Base-by-base conservation (phyloP, 176 grass and related monocot genomes). In the Aegilops bicornis region DNA sequence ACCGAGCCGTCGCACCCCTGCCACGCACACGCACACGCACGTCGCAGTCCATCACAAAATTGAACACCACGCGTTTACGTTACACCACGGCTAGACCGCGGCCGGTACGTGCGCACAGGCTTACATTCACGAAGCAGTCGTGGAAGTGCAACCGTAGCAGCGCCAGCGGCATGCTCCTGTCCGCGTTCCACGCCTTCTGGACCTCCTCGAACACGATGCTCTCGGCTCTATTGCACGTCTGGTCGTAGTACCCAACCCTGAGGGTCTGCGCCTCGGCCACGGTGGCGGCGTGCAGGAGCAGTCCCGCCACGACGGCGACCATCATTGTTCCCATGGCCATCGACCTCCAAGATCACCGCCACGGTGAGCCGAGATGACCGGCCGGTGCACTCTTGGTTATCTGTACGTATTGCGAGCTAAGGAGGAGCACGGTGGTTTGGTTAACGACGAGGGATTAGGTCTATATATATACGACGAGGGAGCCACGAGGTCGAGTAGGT, bases 121-220 rank as follows among this genome's bases (percentile, higher is more conserved):
- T 50, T 69, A 93, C 92, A 60, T 97, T 95, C 56, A 97, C 85
- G 83, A 97, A 97, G 87, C 93, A 93, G 85, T 95, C 95, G 80
- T 95, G 93, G 87, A 98, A 95, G 81, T 93, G 95, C 39, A 97
- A 87, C 22, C 92, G 84, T 86, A 97, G 80, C 70, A 97, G 85
- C 3, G 88, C 77, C 16, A 86, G 86, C 10, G 75, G 72, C 66
- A 79, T 54, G 69, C 24, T 31, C 31, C 22, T 24, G 65, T 91
- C 86, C 23, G 0, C 3, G 6, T 15, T 3, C 20, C 33, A 69
- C 11, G 70, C 90, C 70, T 79, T 88, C 72, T 36, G 37, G 23
- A 88, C 78, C 77, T 84, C 86, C 8, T 88, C 77, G 56, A 61
- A 75, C 47, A 88, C 73, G 78, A 91, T 80, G 78, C 39, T 10